Percentiles rank a stretch among this genome's conserved stretches.
These are phyloP conservation scores for Pyricularia grisea DNA, from an alignment of 2,329 filamentous ascomycete genomes.

Conservation along the genomic window DNA sequence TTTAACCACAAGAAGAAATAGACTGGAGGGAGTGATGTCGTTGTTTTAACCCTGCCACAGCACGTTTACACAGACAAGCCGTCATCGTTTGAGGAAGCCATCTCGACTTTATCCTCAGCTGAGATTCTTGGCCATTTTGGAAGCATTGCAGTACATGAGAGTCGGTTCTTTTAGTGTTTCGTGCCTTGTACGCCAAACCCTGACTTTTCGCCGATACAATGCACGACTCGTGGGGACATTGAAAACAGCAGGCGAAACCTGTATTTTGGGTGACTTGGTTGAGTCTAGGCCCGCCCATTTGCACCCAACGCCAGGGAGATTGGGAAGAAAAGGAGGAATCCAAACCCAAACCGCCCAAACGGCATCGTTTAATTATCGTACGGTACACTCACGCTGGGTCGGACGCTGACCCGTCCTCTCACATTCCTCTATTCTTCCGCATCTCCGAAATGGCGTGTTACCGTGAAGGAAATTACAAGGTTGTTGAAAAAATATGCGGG, in stretches of 20 bases:
- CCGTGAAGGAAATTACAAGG: too few species aligned
- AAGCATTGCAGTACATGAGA: not conserved
- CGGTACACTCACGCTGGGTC: not conserved
- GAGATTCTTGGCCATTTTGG: not conserved
- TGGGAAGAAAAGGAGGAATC: not conserved
- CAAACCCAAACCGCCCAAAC: not conserved
- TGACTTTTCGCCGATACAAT: not conserved
- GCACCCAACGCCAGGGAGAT: not conserved
- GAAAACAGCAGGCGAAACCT: not conserved
- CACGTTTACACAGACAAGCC: not conserved
- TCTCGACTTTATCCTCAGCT: not conserved
- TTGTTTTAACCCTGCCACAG: not conserved
- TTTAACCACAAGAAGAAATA: not conserved
- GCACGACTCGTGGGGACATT: not conserved
- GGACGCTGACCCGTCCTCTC: not conserved
- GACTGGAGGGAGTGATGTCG: not conserved
- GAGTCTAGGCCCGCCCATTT: not conserved
- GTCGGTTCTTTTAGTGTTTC: not conserved
- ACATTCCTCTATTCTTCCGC: not conserved
- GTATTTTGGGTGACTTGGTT: not conserved
- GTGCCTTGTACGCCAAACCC: not conserved
- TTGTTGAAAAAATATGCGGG: too few species aligned
- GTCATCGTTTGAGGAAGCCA: not conserved
- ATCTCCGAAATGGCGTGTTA: not conserved
- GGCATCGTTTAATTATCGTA: not conserved